Base-by-base conservation (phyloP, 371 early-diverging fungal genomes). In the Amoeboaphelidium protococcarum region DNA sequence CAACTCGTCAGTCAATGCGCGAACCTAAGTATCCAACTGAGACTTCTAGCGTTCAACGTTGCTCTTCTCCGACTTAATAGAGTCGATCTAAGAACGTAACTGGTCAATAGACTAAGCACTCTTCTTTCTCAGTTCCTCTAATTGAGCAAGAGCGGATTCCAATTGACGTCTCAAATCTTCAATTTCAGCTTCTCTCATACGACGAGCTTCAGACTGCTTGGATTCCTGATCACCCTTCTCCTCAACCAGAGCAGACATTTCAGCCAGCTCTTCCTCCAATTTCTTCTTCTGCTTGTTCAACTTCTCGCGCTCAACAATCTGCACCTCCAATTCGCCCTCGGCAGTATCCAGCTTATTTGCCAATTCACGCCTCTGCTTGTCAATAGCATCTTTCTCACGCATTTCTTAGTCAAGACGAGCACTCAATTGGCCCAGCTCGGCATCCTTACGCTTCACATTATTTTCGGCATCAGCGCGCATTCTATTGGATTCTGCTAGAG, bases 111-210 rank as follows among this genome's bases (percentile, higher is more conserved):
- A 48, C 19, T 60, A 54, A 2, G 62, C 44, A 31, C 59, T 57
- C 27, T 64, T 59, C 49, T 67, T 62, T 23, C 76, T 61, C 4
- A 61, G 58, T 24, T 74, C 73, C 13, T 79, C 79, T 13, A 76
- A 59, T 51, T 80, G 78, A 3, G 53, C 47, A 25, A 74, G 69
- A 1, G 60, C 49, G 13, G 62, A 52, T 2, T 47, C 50, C 40
- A 83, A 65, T 57, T 78, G 74, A 4, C 49, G 57, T 42, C 72
- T 73, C 45, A 80, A 62, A 41, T 68, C 65, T 1, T 58, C 48
- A 45, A 82, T 58, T 59, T 83, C 86, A n/a, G 61, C 54, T 56
- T 82, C 83, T n/a, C 80, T 72, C 52, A 76, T 56, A n/a, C 69
- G 61, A 2, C 74, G 68, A 25, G 75, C 55, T 54, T 81, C 82